phyloP scores from a whole-genome alignment of 768 basidiomycete species.

The Pisolithus marmoratus region DNA sequence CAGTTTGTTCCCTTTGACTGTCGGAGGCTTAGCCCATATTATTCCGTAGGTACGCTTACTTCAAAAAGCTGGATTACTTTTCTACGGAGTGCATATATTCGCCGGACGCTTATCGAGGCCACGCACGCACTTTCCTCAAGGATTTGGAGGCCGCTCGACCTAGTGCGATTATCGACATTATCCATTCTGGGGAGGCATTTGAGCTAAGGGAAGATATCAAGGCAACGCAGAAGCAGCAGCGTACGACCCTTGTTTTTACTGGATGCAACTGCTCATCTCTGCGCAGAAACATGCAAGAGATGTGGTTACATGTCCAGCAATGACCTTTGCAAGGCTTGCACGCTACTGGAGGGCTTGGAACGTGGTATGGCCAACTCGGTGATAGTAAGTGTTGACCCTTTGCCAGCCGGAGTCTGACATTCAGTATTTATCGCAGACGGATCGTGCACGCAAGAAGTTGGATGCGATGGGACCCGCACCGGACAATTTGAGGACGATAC shows the following conservation, averaged over 20 bases:
- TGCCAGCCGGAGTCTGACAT: background rate
- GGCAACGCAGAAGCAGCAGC: slow-evolving; percentile 75
- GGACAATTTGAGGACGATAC: slow-evolving; percentile 71
- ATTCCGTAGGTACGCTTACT: slow-evolving; percentile 85
- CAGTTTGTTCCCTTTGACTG: slow-evolving; percentile 17
- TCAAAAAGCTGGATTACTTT: slow-evolving; percentile 98
- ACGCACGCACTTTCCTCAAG: slow-evolving; percentile 91
- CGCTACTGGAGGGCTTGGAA: slow-evolving; percentile 84
- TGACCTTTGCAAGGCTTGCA: slow-evolving; percentile 94
- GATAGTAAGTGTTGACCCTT: slow-evolving; percentile 41
- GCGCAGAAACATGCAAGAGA: slow-evolving; percentile 77
- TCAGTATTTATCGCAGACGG: slow-evolving; percentile 43
- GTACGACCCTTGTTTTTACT: slow-evolving; percentile 44
- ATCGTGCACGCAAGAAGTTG: slow-evolving; percentile 59
- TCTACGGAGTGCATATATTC: slow-evolving; percentile 99
- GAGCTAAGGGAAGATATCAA: slow-evolving; percentile 83
- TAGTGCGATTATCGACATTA: slow-evolving; percentile 95
- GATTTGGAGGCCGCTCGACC: slow-evolving; percentile 92
- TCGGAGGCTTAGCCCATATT: slow-evolving; percentile 4
- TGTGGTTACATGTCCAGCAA: slow-evolving; percentile 98
- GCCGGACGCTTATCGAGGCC: slow-evolving; percentile 96
- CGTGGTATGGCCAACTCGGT: slow-evolving; percentile 65
- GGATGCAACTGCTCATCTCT: background rate
- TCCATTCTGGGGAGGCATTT: slow-evolving; percentile 92
- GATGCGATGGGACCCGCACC: slow-evolving; percentile 55